Evolutionary conservation across 345 rosid species (phyloP).

Genomic region (Brassica incana): DNA sequence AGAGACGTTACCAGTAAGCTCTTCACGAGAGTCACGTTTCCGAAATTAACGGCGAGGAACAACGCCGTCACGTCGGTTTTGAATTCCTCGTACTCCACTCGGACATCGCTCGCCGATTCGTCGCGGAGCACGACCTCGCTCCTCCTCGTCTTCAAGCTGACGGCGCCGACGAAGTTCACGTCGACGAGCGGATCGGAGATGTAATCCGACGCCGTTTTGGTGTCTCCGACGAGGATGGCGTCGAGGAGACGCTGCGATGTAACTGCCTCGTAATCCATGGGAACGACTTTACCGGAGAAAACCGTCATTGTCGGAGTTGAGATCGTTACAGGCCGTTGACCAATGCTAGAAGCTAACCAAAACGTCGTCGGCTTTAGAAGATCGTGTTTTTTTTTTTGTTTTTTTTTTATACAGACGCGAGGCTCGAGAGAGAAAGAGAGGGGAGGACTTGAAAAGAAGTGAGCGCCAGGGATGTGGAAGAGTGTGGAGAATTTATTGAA

Average conservation of each 20-base stretch:
- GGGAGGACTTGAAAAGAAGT: constrained; percentile 47
- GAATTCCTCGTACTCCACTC: constrained; percentile 75
- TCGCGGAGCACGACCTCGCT: constrained; percentile 66
- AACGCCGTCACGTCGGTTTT: constrained; percentile 92
- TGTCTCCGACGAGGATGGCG: constrained; percentile 65
- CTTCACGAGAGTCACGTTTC: constrained; percentile 79
- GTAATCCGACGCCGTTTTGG: constrained; percentile 58
- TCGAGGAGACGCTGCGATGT: constrained; percentile 86
- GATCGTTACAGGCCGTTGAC: constrained; percentile 15
- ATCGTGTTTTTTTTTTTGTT: constrained; percentile 10
- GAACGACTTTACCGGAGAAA: constrained; percentile 83
- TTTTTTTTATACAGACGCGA: constrained; percentile 35
- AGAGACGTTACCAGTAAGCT: constrained; percentile 59
- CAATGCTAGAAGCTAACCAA: constrained; percentile 14
- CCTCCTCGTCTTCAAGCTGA: constrained; percentile 66
- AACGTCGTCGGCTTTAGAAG: constrained; percentile 19
- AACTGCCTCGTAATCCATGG: constrained; percentile 82
- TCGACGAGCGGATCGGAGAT: constrained; percentile 72
- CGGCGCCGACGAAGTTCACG: constrained; percentile 85
- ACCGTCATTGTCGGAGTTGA: constrained; percentile 56
- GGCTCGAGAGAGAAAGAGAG: constrained; percentile 42
- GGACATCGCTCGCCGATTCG: constrained; percentile 63
- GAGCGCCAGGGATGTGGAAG: constrained; percentile 51
- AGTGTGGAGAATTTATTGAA: constrained; percentile 47
- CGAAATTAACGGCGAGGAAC: constrained; percentile 79